Base-by-base conservation (phyloP, 805 yeast genomes). In the Vanderwaltozyma verrucispora region DNA sequence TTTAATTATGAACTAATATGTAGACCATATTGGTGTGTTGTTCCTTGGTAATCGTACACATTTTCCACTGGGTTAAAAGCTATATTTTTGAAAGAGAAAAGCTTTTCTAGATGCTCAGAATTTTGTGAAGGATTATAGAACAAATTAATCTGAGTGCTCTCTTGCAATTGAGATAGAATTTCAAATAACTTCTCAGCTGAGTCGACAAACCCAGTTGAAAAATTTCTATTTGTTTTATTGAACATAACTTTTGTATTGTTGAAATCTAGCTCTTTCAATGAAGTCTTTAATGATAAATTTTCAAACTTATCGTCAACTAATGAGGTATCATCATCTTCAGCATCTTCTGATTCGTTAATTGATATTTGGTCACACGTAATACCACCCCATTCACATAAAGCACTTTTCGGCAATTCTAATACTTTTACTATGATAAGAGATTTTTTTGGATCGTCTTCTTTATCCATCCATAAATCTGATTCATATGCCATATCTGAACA, bases 381-480 rank as follows among this genome's bases (percentile, higher is more conserved):
- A 1, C 89, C 94, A 27, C 79, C 74, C 89, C 94, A 82, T 60
- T 85, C 95, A 25, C 80, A 71, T 16, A 55, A 53, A 0, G 88
- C 86, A 28, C 64, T 63, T 36, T 69, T 71, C 5, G 95, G 95
- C 35, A 85, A 60, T 25, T 60, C 67, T 0, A 64, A 55, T 1
- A 81, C 80, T 46, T 69, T 65, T 0, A 74, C 80, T 11, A 80
- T 63, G 11, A 77, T 52, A 27, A 80, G 51, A 10, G 50, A 48
- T 31, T 57, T 47, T 3, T 20, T 11, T 5, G 52, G 51, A 36
- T 56, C 58, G 3, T 39, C 41, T 5, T 37, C 63, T 48, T 27
- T 47, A 26, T 40, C 48, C 35, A 28, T 34, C 59, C 57, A 51
- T 40, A 40, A 3, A 34, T 48, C 36, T 4, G 51, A 39, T 45